Evolutionary conservation across 345 rosid species (phyloP).

Genomic region (Gossypium mustelinum): DNA sequence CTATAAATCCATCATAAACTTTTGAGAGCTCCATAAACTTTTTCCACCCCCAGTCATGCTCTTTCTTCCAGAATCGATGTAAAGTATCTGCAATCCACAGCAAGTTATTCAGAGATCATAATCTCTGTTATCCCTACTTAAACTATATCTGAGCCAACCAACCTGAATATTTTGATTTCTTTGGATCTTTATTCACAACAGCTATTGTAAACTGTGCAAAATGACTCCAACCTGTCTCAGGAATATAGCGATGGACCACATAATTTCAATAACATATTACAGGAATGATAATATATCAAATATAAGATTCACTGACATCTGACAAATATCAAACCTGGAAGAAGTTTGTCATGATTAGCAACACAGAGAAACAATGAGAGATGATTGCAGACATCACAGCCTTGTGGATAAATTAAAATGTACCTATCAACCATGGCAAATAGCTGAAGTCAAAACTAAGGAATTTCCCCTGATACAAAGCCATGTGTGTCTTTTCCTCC

Average conservation of each 20-base stretch:
- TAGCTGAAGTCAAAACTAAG: constrained; percentile 9
- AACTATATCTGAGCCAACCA: constrained; percentile 24
- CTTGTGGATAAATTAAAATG: constrained; percentile 83
- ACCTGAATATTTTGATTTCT: constrained; percentile 92
- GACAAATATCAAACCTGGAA: constrained; percentile 60
- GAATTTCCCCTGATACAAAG: neutral
- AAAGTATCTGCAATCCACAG: constrained; percentile 59
- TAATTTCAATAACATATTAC: constrained; percentile 10
- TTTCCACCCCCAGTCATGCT: constrained; percentile 98
- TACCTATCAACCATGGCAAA: constrained; percentile 50
- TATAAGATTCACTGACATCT: neutral
- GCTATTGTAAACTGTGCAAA: constrained; percentile 95
- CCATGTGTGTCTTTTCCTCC: neutral
- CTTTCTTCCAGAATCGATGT: constrained; percentile 88
- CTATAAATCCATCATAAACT: constrained; percentile 79
- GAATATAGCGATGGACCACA: constrained; percentile 3
- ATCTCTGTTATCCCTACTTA: neutral
- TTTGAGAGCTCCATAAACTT: constrained; percentile 88
- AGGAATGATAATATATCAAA: neutral
- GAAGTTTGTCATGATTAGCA: constrained; percentile 86
- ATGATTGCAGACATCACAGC: constrained; percentile 88
- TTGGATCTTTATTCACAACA: constrained; percentile 82
- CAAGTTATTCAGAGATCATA: constrained; percentile 23
- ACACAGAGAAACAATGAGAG: constrained; percentile 92
- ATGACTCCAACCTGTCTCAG: constrained; percentile 84